These are phyloP conservation scores for Colletotrichum australisinense DNA, from an alignment of 2,329 filamentous ascomycete genomes.

Conservation along the genomic window DNA sequence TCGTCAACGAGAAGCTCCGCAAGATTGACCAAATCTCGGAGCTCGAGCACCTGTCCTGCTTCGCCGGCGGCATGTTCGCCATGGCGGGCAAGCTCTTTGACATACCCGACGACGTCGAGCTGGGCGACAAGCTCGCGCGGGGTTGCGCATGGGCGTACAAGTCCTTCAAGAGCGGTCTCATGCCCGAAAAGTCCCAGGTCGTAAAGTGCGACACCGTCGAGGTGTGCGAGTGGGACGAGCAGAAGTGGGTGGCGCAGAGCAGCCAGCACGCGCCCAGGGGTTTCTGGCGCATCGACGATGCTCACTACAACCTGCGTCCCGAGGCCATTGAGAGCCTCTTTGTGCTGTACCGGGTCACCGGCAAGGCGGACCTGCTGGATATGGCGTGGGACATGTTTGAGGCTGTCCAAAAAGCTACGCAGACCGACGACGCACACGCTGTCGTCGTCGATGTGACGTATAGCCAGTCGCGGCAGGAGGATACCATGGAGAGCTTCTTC, in stretches of 20 bases:
- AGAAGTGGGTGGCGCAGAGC: constrained; percentile 37
- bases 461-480: constrained; percentile 54
- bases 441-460: constrained; percentile 61
- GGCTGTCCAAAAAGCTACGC: constrained; percentile 56
- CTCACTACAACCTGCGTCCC: constrained; percentile 61
- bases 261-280: constrained; percentile 57
- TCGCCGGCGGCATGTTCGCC: constrained; percentile 62
- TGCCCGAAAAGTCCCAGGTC: constrained; percentile 62
- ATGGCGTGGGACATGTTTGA: constrained; percentile 67
- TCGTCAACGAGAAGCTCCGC: constrained; percentile 37
- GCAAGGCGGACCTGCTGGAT: constrained; percentile 58
- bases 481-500: constrained; percentile 72
- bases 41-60: constrained; percentile 61
- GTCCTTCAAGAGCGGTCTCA: constrained; percentile 60
- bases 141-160: constrained; percentile 65
- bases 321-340: constrained; percentile 68
- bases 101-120: constrained; percentile 53
- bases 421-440: constrained; percentile 59
- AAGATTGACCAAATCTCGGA: constrained; percentile 43
- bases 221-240: constrained; percentile 58
- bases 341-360: constrained; percentile 64
- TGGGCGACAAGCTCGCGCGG: constrained; percentile 57
- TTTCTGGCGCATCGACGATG: constrained; percentile 68
- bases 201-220: constrained; percentile 51
- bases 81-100: constrained; percentile 58